These are phyloP conservation scores for Eucalyptus erythrocorys DNA, from an alignment of 345 rosid genomes.

Conservation along the genomic window DNA sequence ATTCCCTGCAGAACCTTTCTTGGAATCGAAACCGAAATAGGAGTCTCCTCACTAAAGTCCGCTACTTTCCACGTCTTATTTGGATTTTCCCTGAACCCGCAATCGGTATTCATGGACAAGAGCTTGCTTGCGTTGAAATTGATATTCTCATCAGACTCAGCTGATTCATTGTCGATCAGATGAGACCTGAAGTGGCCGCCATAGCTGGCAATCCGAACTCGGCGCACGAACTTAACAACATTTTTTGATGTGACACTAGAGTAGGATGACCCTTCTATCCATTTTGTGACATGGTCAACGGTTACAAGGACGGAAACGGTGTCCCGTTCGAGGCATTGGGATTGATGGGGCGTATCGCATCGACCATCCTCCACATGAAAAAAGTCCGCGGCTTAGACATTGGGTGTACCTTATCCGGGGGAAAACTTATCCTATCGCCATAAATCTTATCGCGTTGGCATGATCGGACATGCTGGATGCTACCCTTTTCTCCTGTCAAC, in stretches of 20 bases:
- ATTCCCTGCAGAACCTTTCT: slow-evolving; percentile 30
- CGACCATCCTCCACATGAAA: not conserved
- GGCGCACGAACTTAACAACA: not conserved
- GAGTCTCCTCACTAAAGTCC: slow-evolving; percentile 1
- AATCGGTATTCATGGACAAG: not conserved
- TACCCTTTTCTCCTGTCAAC: not conserved
- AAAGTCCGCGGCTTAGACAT: not conserved
- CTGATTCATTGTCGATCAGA: slow-evolving; percentile 16
- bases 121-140: slow-evolving; percentile 1
- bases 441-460: not conserved
- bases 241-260: no score
- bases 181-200: slow-evolving; percentile 65
- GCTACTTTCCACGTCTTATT: slow-evolving; percentile 33
- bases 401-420: not conserved
- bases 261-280: not conserved
- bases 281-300: no score
- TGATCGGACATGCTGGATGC: not conserved
- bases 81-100: slow-evolving; percentile 32
- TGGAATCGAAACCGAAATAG: not conserved
- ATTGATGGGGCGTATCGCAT: not conserved
- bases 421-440: not conserved
- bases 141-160: slow-evolving; percentile 3
- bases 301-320: not conserved
- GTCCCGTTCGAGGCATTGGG: not conserved
- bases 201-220: not conserved